These are phyloP conservation scores for Wickerhamiella azymoides DNA, from an alignment of 805 yeast genomes.

Conservation along the genomic window DNA sequence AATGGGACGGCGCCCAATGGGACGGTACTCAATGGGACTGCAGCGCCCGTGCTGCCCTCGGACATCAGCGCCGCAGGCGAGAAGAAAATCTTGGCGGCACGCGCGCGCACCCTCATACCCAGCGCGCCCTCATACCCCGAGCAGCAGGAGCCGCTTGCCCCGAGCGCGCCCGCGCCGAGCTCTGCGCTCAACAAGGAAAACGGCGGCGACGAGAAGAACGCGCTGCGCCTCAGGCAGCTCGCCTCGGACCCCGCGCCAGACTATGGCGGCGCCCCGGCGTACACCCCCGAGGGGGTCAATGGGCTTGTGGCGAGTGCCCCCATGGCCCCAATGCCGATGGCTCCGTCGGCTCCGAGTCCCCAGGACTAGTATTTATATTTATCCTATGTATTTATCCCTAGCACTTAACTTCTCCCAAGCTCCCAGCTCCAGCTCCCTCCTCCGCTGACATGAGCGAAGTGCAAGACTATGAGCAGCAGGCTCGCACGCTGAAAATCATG, in stretches of 20 bases:
- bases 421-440: background rate
- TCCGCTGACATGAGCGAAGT: constrained; percentile 6
- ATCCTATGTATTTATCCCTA: too few relatives aligned
- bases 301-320: background rate
- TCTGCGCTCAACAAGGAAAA: background rate
- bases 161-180: background rate
- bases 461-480: constrained; percentile 49
- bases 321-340: background rate
- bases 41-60: too few relatives aligned
- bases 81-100: constrained; percentile 2
- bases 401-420: too few relatives aligned
- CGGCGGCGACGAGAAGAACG: background rate
- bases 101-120: constrained; percentile 5
- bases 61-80: background rate
- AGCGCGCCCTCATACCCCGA: constrained; percentile 3
- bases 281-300: background rate
- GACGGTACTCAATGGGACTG: too few relatives aligned
- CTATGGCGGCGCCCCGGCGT: constrained; percentile 1
- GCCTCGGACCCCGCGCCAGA: constrained; percentile 6
- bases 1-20: too few relatives aligned
- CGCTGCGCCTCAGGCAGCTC: constrained; percentile 1
- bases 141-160: background rate
- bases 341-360: too few relatives aligned
- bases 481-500: constrained; percentile 50
- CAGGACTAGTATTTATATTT: background rate